Base-by-base conservation (phyloP, 768 basidiomycete genomes). In the Mrakia gelida region DNA sequence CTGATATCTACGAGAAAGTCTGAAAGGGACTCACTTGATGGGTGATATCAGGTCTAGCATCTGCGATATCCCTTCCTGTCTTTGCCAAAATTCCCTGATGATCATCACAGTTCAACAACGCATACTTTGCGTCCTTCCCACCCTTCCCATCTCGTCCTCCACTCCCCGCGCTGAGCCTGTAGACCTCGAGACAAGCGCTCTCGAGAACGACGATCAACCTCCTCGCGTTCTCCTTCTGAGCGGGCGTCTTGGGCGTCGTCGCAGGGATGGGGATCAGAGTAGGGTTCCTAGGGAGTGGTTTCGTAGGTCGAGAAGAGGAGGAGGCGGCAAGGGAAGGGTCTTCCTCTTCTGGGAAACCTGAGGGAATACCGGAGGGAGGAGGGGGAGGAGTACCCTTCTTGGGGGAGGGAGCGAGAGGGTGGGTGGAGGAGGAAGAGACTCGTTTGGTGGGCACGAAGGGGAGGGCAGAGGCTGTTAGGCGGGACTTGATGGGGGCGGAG, bases 41-140 rank as follows among this genome's bases (percentile, higher is more conserved):
- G 0, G 97, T 98, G 82, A 98, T 98, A 85, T 98, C 97, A 2
- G 97, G 97, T 80, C 97, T 87, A n/a, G 97, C 97, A 85, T 98
- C 95, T 23, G 97, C 97, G 79, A 98, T 98, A 85, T 99, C 97
- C 83, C 96, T 89, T 23, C 95, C 94, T 0, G 94, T 97, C 85
- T 97, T 98, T 7, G 97, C 96, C 80, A 99, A 87, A 81, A 99
- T 97, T 75, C 96, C 96, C 84, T 99, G 97, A 85, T 98, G 97
- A 81, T 98, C 97, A 84, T 98, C 97, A 84, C 97, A 98, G 85
- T 99, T 99, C 81, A 99, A 85, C 78, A 99, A 86, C 13, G 95
- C 95, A 85, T 98, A 98, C 85, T 98, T 98, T 78, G 93, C 94
- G 78, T 96, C 95, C 82, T 85, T 84, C 43, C 87, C 87, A 71